Base-by-base conservation (phyloP, 2,329 filamentous ascomycete species). In the Cordyceps farinosa region DNA sequence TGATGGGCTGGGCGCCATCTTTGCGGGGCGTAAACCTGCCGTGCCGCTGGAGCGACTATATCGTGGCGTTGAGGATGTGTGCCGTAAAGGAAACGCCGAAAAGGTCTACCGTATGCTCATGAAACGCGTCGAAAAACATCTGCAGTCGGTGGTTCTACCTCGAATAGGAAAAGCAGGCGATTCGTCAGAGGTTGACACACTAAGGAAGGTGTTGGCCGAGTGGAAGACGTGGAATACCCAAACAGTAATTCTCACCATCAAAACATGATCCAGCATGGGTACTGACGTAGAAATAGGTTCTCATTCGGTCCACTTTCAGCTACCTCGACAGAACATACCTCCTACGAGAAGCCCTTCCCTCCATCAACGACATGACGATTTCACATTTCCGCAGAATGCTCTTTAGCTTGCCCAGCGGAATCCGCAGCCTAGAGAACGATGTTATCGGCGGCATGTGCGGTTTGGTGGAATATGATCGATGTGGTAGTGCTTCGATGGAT, bases 291-390 rank as follows among this genome's bases (percentile, higher is more conserved):
- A 40, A 34, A 50, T 42, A 92, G 87, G 84, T 87, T 67, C 87
- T 88, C 15, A 85, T 99, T 59, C 87, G 92, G 55, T 94, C 90
- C 66, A 90, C 96, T 45, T 98, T 97, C 77, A 96, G 92, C 78
- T 99, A 93, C 71, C 84, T 99, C 67, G 94, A 99, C 73, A 88
- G 95, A 66, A 91, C 92, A 2, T 97, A 92, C 72, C 82, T 99
- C 8, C 80, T 97, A 2, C 88, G 89, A 63, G 87, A 88, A 52
- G 86, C 89, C 29, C 77, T 84, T 42, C 82, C 83, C 10, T 90
- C 90, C 40, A 86, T 99, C 63, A 90, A 93, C 70, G 91, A 96
- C 71, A 87, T 96, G 79, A 86, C 89, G 5, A 87, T 95, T 62
- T 77, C 82, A 15, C 83, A 92, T 65, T 99, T 98, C 73, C 85